Percentiles rank a stretch among this genome's conserved stretches.
Conservation (phyloP, 1,284 basidiomycete genomes). For the Mycena sp. region DNA sequence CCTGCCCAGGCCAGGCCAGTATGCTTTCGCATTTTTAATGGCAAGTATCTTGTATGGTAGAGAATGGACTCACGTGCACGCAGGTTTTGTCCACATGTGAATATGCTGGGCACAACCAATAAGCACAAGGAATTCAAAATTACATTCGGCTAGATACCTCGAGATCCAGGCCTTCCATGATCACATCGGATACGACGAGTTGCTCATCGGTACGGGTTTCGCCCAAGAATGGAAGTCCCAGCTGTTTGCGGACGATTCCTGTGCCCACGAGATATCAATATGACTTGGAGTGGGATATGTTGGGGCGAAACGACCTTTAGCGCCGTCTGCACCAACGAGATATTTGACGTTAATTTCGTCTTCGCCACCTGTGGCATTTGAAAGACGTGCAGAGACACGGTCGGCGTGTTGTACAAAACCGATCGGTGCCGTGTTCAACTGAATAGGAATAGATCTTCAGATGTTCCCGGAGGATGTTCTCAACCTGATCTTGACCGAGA, state of each 20-base stretch:
- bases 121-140: background rate
- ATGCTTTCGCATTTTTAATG: background rate
- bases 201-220: slow-evolving; percentile 39
- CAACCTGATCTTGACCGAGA: slow-evolving; percentile 42
- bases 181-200: slow-evolving; percentile 44
- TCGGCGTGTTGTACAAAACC: slow-evolving; percentile 41
- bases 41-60: background rate
- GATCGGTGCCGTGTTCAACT: slow-evolving; percentile 43
- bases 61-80: too few species aligned
- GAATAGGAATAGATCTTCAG: slow-evolving; percentile 34
- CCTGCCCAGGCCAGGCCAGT: background rate
- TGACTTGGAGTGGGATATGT: too few species aligned
- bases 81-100: background rate
- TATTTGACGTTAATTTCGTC: slow-evolving; percentile 33
- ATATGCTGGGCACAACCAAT: background rate
- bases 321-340: slow-evolving; percentile 50
- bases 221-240: slow-evolving; percentile 47
- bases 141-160: background rate
- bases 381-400: slow-evolving; percentile 33
- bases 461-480: slow-evolving; percentile 41
- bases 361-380: slow-evolving; percentile 14
- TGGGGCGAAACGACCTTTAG: too few species aligned
- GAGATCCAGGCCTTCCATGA: slow-evolving; percentile 25
- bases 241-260: slow-evolving; percentile 40
- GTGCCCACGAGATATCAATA: background rate